Evolutionary conservation across 208 protist species (phyloP), one percentile per base, ranked within the genome.

Genomic region (Wallacemonas collosoma): DNA sequence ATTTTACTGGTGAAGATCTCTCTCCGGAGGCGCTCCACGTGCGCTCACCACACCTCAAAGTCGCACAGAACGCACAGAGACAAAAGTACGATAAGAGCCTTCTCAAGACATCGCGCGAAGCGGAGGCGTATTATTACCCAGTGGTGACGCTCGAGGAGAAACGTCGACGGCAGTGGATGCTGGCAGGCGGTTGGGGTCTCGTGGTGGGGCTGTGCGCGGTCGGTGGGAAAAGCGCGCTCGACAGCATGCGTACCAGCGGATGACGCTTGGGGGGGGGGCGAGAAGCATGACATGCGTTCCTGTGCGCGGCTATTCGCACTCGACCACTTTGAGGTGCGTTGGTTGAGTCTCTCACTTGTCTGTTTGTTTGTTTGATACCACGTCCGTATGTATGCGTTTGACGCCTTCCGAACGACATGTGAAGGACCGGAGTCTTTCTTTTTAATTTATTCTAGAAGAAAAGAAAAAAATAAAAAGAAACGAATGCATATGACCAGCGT

Each of bases 111-210:
- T 90, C 76, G 35, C 35, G 63, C 6, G 88, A 96, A 77, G 11
- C 83, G 35, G 48, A 64, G 4, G 89, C 86, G 60, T 96, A 94
- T 66, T 96, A 94, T 67, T 96, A 96, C 71, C 47, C 65, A 1
- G 72, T 67, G 17, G 56, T 76, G 35, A 80, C 80, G 2, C 12
- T 76, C 12, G 53, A 75, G 45, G 79, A 88, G 74, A 75, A 82
- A 61, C 70, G 75, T 45, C 47, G 38, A 41, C 38, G 68, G 55
- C 66, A 67, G 44, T 38, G 73, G 38, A 75, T 80, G 60, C 43
- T 83, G 54, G 68, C 71, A 1, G 75, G 62, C 26, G 73, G 54
- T 2, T 80, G 73, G 67, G 70, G 69, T 11, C 26, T 45, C 2
- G 74, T 62, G 38, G 58, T 55, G 3, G 51, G 72, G 3, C 58